These are phyloP conservation scores for Leishmania martiniquensis DNA, from an alignment of 208 protist species.

Conservation along the genomic window DNA sequence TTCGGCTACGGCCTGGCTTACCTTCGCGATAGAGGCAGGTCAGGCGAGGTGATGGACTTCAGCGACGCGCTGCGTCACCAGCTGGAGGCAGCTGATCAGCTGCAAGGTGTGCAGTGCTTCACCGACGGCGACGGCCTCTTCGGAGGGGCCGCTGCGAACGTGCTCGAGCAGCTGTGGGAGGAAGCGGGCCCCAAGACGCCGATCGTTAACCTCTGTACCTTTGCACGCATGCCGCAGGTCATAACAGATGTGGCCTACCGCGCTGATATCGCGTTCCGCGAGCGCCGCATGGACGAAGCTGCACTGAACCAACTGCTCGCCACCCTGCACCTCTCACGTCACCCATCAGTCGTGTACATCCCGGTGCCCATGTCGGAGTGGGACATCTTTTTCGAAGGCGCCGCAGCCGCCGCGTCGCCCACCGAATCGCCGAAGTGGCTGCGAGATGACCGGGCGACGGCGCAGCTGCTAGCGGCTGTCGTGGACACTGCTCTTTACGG, in stretches of 20 bases:
- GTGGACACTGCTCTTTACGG: conserved; percentile 79
- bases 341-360: conserved; percentile 61
- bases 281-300: conserved; percentile 58
- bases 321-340: conserved; percentile 58
- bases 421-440: conserved; percentile 43
- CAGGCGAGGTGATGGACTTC: conserved; percentile 32
- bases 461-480: conserved; percentile 74
- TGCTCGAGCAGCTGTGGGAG: conserved; percentile 72
- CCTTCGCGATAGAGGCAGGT: conserved; percentile 28
- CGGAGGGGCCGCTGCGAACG: conserved; percentile 65
- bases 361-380: conserved; percentile 69
- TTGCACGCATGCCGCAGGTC: conserved; percentile 48
- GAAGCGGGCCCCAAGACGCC: conserved; percentile 67
- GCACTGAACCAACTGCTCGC: conserved; percentile 74
- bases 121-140: conserved; percentile 80
- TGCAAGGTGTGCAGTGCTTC: conserved; percentile 83
- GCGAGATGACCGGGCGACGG: conserved; percentile 71
- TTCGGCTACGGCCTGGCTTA: conserved; percentile 70
- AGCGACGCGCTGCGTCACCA: conserved; percentile 55
- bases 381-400: conserved; percentile 47
- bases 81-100: conserved; percentile 62
- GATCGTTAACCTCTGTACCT: conserved; percentile 46
- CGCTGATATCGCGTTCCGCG: conserved; percentile 46
- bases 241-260: conserved; percentile 28
- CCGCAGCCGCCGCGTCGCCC: not conserved